Conservation (phyloP, 108 stramenopile species). For the Nitzschia sp. region DNA sequence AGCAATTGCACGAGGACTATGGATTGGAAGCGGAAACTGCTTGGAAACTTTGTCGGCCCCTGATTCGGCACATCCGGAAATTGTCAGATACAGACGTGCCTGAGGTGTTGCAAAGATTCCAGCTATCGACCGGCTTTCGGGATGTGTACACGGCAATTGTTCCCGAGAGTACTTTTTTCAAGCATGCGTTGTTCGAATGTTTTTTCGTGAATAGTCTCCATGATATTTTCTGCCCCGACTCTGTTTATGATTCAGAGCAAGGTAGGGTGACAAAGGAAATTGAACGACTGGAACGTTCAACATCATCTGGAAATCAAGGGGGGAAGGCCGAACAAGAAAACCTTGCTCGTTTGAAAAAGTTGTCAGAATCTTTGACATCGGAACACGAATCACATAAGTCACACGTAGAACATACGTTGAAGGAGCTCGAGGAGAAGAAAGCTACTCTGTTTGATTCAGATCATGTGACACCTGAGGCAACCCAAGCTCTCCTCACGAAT, state of each 20-base stretch:
- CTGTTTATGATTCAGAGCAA: conserved; percentile 64
- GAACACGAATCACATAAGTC: conserved; percentile 69
- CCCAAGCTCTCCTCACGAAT: conserved; percentile 56
- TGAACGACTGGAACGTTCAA: conserved; percentile 48
- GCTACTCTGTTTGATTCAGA: conserved; percentile 38
- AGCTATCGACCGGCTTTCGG: conserved; percentile 14
- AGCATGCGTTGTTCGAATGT: conserved; percentile 57
- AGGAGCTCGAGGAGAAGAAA: conserved; percentile 46
- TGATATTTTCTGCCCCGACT: conserved; percentile 75
- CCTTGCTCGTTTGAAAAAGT: conserved; percentile 49
- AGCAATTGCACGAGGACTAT: conserved; percentile 45
- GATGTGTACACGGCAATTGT: conserved; percentile 14
- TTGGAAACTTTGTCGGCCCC: conserved; percentile 73
- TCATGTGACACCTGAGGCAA: conserved; percentile 23
- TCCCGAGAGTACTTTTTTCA: conserved; percentile 43
- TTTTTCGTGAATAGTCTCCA: conserved; percentile 70
- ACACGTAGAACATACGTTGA: conserved; percentile 46
- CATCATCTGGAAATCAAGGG: conserved; percentile 37
- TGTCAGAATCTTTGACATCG: conserved; percentile 39
- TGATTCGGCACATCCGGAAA: conserved; percentile 15
- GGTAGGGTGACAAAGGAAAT: conserved; percentile 65
- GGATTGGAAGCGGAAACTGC: conserved; percentile 58
- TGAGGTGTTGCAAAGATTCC: neutral
- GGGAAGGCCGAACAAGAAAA: conserved; percentile 42
- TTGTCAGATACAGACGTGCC: neutral